Percentiles rank a stretch among this genome's conserved stretches.
phyloP scores from a whole-genome alignment of 257 asterid species.

The Forsythia suspensa region DNA sequence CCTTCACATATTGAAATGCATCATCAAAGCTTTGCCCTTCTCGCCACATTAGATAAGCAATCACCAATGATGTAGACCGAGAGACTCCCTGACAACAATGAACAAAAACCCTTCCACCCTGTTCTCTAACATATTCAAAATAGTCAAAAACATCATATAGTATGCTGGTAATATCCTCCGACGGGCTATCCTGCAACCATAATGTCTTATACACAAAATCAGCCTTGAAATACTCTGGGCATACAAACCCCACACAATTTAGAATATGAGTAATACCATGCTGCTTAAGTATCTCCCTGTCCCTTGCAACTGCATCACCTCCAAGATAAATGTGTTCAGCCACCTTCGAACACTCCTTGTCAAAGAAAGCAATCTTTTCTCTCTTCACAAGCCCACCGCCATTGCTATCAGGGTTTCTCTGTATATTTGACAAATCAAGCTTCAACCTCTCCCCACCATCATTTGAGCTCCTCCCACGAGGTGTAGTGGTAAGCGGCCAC shows the following conservation, averaged over 20 bases:
- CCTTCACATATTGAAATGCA: constrained; percentile 83
- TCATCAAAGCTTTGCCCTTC: constrained; percentile 77
- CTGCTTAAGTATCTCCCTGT: constrained; percentile 63
- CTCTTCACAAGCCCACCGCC: constrained; percentile 44
- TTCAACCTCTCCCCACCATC: constrained; percentile 46
- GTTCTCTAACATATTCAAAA: constrained; percentile 57
- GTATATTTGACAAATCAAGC: constrained; percentile 54
- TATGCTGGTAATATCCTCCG: constrained; percentile 59
- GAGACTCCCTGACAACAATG: constrained; percentile 96
- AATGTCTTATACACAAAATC: constrained; percentile 46
- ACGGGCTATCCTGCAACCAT: constrained; percentile 63
- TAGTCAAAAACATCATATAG: constrained; percentile 59
- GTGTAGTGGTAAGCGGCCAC: constrained; percentile 53
- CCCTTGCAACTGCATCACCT: constrained; percentile 78
- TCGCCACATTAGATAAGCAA: constrained; percentile 97
- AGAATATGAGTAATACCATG: constrained; percentile 86
- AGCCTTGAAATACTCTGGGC: constrained; percentile 79
- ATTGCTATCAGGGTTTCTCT: constrained; percentile 33
- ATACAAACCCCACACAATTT: constrained; percentile 83
- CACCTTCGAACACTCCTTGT: constrained; percentile 87
- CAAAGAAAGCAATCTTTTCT: constrained; percentile 81
- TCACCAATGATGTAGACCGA: constrained; percentile 88
- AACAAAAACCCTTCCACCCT: constrained; percentile 50
- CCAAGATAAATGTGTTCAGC: constrained; percentile 79
- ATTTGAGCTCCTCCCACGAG: constrained; percentile 39